Conservation (phyloP, 257 asterid genomes). For the Petunia secreta region DNA sequence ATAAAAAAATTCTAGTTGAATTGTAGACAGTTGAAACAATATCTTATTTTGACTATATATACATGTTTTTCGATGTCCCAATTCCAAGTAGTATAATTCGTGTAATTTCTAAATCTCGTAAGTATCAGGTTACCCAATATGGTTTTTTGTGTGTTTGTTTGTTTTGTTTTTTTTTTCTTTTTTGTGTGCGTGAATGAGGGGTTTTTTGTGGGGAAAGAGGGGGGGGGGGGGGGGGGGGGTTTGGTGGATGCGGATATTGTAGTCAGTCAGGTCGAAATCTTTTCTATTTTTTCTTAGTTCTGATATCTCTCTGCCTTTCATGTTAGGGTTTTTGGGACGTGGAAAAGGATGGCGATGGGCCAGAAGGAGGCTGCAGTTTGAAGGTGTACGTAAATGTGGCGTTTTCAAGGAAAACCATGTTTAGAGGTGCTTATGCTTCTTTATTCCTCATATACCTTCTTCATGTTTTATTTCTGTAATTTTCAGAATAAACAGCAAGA, state of each 20-base stretch:
- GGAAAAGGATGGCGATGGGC: slow-evolving; percentile 51
- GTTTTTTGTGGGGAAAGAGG: background rate
- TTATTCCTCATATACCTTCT: slow-evolving; percentile 13
- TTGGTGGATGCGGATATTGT: background rate
- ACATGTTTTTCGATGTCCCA: background rate
- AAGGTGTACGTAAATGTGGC: slow-evolving; percentile 74
- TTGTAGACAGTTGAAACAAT: background rate
- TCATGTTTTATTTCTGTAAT: slow-evolving; percentile 1
- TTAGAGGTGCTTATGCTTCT: slow-evolving; percentile 61
- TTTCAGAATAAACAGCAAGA: background rate
- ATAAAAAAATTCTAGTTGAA: background rate
- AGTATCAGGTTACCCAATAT: background rate
- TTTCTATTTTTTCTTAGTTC: slow-evolving; percentile 25
- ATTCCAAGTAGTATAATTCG: background rate
- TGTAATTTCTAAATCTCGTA: background rate
- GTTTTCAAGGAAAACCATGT: slow-evolving; percentile 91
- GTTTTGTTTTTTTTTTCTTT: background rate
- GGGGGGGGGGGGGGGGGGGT: background rate
- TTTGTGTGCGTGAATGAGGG: background rate
- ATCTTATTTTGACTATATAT: background rate
- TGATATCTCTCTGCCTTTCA: slow-evolving; percentile 19
- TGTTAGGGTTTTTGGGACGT: slow-evolving; percentile 90
- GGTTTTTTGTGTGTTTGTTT: background rate
- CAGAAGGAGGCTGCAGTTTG: slow-evolving; percentile 61
- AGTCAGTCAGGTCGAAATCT: background rate